Evolutionary conservation across 2,329 filamentous ascomycete species (phyloP), one percentile per base, ranked within the genome.

Genomic region (Rutstroemia sp.): DNA sequence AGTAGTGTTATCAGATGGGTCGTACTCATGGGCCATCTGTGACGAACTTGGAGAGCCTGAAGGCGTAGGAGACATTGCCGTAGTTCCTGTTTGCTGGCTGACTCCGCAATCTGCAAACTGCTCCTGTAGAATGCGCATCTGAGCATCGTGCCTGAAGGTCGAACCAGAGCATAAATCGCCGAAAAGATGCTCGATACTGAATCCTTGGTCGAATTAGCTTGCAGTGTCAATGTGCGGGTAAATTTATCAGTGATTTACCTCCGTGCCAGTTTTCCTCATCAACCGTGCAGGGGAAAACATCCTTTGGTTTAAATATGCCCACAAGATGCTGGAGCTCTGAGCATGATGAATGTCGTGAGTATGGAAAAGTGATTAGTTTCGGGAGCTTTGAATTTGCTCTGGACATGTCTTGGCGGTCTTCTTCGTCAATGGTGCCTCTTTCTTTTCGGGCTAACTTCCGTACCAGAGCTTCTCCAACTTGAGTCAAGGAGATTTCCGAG

Each of bases 261-360:
- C 83, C 75, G 27, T 74, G 73, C 91, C 91, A 96, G 1, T 73
- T 73, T 0, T 70, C 65, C 16, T 78, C 71, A 59, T 90, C 79
- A 1, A 87, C 82, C 0, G 90, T 95, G 66, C 91, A 96, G 0
- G 92, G 90, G 75, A 87, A 88, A 2, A 96, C 75, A 64, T 96
- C 90, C 47, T 73, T 81, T 0, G 91, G 91, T 27, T 74, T 79
- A 63, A 96, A 88, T 0, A 77, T 75, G 3, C 75, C 69, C 1
- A 96, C 76, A 0, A 96, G 73, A 53, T 83, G 72, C 61, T 89
- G 87, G 2, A 95, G 78, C 68, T 96, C 92, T 0, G 77, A 74
- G 59, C 94, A 92, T 0, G 90, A 95, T 0, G 92, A 95, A 70
- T 97, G 92, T 1, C 92, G 81, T 0, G 92, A 92, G 67, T 92